Base-by-base conservation (phyloP, 2,329 filamentous ascomycete genomes). In the Diaporthe aspalathi region DNA sequence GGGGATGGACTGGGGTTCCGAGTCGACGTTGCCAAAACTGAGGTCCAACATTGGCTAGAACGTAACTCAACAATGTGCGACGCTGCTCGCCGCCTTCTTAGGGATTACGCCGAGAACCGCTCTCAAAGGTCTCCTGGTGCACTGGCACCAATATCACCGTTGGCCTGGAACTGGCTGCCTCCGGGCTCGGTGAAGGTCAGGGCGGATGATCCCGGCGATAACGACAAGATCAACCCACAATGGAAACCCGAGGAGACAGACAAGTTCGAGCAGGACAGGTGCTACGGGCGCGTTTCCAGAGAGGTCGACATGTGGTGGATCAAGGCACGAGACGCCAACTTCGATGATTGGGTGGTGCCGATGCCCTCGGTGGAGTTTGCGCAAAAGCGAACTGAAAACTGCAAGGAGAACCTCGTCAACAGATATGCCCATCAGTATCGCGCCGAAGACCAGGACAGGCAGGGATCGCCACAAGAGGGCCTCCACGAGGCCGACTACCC, bases 251-350 rank as follows among this genome's bases (percentile, higher is more conserved):
- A 89, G 47, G 83, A 88, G 74, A 79, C 81, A 24, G 85, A 89
- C 75, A 90, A 89, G 75, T 89, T 86, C 71, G 85, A 89, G 76
- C 87, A 90, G 76, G 89, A 91, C 76, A 83, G 83, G 38, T 80
- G 82, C 12, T 91, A 91, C 74, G 88, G 88, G 1, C 85, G 88
- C 47, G 89, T 91, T 0, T 92, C 90, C 1, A 83, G 88, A 73
- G 90, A 92, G 77, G 86, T 91, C 65, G 90, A 92, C 76, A 85
- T 84, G 2, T 92, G 90, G 90, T 92, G 90, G 89, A 83, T 88
- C 54, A 85, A 84, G 60, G 87, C 87, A 52, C 84, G 89, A 50
- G 88, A 91, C 72, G 86, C 87, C 2, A 91, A 91, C 75, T 87
- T 87, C 72, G 87, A 88, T 50, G 85, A 86, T 27, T 90, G 88